These are phyloP conservation scores for Aspergillus fischeri DNA, from an alignment of 2,329 filamentous ascomycete genomes.

Conservation along the genomic window DNA sequence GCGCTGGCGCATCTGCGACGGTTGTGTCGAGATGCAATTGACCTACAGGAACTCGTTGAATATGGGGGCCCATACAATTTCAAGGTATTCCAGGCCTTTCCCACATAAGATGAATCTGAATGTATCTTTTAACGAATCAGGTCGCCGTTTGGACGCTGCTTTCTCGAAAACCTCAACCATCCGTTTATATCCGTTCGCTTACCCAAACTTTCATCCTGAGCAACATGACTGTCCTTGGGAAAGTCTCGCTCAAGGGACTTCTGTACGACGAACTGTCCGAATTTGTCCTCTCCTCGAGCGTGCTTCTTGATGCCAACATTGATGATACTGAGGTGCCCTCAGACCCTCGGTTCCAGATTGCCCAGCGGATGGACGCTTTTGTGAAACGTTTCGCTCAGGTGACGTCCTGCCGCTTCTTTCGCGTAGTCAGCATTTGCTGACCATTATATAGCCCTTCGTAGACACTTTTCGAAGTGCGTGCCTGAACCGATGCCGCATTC, in stretches of 20 bases:
- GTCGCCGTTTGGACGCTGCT: slow-evolving; percentile 72
- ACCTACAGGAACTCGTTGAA: slow-evolving; percentile 63
- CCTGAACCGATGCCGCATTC: slow-evolving; percentile 83
- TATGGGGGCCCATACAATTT: slow-evolving; percentile 67
- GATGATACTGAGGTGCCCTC: slow-evolving; percentile 71
- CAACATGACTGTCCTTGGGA: slow-evolving; percentile 65
- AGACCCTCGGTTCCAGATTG: slow-evolving; percentile 69
- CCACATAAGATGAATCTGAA: slow-evolving; percentile 7
- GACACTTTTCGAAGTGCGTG: slow-evolving; percentile 81
- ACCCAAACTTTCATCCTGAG: slow-evolving; percentile 73
- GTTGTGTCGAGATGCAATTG: slow-evolving; percentile 67
- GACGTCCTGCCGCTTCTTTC: not conserved
- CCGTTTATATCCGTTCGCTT: slow-evolving; percentile 77
- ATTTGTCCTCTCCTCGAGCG: slow-evolving; percentile 67
- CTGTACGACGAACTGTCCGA: slow-evolving; percentile 78
- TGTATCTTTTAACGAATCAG: slow-evolving; percentile 36
- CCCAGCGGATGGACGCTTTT: slow-evolving; percentile 68
- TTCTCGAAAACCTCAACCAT: slow-evolving; percentile 73
- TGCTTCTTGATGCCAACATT: slow-evolving; percentile 67
- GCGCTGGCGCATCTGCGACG: slow-evolving; percentile 66
- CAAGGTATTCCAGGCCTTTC: slow-evolving; percentile 49
- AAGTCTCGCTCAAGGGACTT: slow-evolving; percentile 66
- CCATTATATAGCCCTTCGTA: slow-evolving; percentile 62
- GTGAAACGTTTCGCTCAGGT: slow-evolving; percentile 50
- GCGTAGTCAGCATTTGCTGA: slow-evolving; percentile 7